Evolutionary conservation across 148 eudicot genomes (phyloP).

Genomic region (Drosera capensis): DNA sequence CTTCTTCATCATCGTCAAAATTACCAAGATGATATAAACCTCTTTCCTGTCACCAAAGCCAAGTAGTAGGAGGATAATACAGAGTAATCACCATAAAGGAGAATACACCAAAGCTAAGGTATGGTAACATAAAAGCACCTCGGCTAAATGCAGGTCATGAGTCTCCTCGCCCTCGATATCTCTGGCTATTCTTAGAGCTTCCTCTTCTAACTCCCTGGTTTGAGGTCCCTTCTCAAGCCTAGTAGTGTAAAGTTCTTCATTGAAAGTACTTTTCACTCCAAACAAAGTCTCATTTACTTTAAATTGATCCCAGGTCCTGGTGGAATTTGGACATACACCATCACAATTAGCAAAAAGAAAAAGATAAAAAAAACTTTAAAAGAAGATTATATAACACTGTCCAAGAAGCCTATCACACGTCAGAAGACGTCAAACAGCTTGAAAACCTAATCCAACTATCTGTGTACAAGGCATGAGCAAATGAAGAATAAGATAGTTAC

Average conservation of each 20-base stretch:
- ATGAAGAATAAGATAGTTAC: conserved; percentile 10
- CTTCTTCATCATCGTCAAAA: conserved; percentile 80
- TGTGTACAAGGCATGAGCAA: not conserved
- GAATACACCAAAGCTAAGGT: not conserved
- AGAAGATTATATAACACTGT: too few relatives aligned
- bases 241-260: conserved; percentile 98
- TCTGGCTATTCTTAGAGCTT: conserved; percentile 79
- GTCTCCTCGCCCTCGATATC: conserved; percentile 98
- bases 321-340: conserved; percentile 1
- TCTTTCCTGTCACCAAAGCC: conserved; percentile 39
- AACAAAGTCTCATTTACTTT: conserved; percentile 77
- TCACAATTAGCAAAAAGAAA: not conserved
- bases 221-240: conserved; percentile 88
- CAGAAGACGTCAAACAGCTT: not conserved
- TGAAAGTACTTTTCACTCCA: conserved; percentile 91
- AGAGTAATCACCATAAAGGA: not conserved
- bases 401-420: too few relatives aligned
- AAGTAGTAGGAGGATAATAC: not conserved
- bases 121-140: conserved; percentile 31
- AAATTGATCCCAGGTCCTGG: conserved; percentile 95
- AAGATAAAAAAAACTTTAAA: not conserved
- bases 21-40: conserved; percentile 43
- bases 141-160: conserved; percentile 82
- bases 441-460: too few relatives aligned
- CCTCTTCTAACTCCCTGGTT: conserved; percentile 67